These are phyloP conservation scores for Colletotrichum cuscutae DNA, from an alignment of 2,329 filamentous ascomycete genomes.

Conservation along the genomic window DNA sequence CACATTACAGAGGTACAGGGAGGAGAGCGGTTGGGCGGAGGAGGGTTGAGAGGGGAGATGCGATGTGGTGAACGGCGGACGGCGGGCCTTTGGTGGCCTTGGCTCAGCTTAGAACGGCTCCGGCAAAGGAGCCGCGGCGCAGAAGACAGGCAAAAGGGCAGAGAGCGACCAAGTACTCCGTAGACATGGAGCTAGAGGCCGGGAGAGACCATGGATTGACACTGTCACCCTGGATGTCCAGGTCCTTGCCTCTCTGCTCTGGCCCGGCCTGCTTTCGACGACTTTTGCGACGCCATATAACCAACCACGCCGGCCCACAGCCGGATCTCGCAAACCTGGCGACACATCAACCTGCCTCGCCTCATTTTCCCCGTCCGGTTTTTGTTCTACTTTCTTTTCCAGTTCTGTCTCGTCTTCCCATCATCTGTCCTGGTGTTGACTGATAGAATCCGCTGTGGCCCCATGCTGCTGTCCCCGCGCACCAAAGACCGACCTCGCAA, in stretches of 20 bases:
- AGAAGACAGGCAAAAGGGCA: background rate
- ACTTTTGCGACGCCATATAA: conserved; percentile 7
- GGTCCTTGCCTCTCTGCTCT: background rate
- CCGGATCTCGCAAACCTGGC: conserved; percentile 3
- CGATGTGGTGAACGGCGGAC: background rate
- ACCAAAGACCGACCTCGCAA: background rate
- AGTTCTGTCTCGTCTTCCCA: background rate
- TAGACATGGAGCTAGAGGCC: conserved; percentile 5
- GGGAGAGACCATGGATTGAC: conserved; percentile 26
- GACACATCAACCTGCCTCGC: conserved; percentile 16
- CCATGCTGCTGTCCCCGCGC: conserved; percentile 21
- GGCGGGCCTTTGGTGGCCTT: background rate
- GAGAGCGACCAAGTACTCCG: background rate
- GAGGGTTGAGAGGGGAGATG: background rate
- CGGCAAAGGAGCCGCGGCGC: conserved; percentile 2
- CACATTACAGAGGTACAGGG: background rate
- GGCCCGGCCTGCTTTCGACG: background rate
- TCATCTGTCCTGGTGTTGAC: background rate
- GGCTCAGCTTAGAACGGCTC: background rate
- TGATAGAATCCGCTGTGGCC: background rate
- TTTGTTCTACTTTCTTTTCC: background rate
- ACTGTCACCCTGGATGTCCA: conserved; percentile 9
- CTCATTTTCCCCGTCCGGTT: background rate
- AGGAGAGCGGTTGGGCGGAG: background rate
- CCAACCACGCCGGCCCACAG: conserved; percentile 10